phyloP scores from a whole-genome alignment of 176 grass and related monocot genomes.

The Guadua angustifolia region DNA sequence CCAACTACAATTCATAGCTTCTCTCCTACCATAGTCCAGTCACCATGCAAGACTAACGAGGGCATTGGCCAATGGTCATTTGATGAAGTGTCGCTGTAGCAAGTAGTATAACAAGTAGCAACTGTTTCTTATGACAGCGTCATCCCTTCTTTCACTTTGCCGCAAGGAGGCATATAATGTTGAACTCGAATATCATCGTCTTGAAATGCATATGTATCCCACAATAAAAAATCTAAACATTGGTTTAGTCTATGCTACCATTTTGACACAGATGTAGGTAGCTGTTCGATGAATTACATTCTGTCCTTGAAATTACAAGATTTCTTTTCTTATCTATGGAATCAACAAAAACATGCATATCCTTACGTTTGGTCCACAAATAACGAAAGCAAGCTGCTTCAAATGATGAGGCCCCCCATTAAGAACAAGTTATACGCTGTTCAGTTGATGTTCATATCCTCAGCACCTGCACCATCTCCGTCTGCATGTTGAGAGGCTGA shows the following conservation, averaged over 20 bases:
- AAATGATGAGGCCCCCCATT: not conserved
- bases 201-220: not conserved
- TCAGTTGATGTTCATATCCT: conserved; percentile 78
- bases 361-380: conserved; percentile 7
- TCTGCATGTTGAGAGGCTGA: conserved; percentile 44
- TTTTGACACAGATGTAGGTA: conserved; percentile 2
- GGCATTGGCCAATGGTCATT: not conserved
- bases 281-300: conserved; percentile 23
- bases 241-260: conserved; percentile 13
- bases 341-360: conserved; percentile 7
- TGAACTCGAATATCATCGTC: not conserved
- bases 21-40: not conserved
- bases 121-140: not conserved
- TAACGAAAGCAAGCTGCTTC: conserved; percentile 17
- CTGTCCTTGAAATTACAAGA: conserved; percentile 12
- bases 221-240: not conserved
- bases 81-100: not conserved
- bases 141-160: not conserved
- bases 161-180: not conserved
- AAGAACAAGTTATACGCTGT: not conserved
- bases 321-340: conserved; percentile 46
- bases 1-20: not conserved
- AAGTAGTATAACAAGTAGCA: too few relatives aligned
- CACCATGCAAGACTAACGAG: not conserved
- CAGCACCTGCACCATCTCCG: conserved; percentile 58